Percentiles rank a stretch among this genome's conserved stretches.
phyloP scores from a whole-genome alignment of 2,329 filamentous ascomycete genomes.

The Bertia moriformis region DNA sequence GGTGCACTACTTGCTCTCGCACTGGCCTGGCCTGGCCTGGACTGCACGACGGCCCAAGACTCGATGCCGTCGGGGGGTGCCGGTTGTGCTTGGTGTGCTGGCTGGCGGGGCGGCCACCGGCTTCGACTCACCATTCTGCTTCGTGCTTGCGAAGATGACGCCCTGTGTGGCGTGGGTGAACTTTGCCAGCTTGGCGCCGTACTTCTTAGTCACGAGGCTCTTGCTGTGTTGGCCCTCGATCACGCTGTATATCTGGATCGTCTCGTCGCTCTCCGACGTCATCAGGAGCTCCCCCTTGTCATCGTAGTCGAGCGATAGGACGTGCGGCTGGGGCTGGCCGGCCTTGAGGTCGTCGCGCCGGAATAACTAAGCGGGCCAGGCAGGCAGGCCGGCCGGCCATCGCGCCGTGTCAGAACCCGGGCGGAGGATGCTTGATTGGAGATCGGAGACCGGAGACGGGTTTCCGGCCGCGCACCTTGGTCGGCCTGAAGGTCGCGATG shows the following conservation, averaged over 20 bases:
- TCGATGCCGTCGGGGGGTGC: no score
- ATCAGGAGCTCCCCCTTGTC: slow-evolving; percentile 86
- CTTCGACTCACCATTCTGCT: slow-evolving; percentile 64
- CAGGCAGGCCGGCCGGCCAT: no score
- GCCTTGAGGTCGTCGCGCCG: slow-evolving; percentile 39
- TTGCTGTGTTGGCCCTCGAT: slow-evolving; percentile 83
- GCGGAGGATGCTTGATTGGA: no score
- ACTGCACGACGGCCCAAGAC: no score
- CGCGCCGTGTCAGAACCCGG: no score
- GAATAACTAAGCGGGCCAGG: slow-evolving; percentile 32
- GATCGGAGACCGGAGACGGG: no score
- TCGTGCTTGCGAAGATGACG: slow-evolving; percentile 91
- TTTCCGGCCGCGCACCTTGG: no score
- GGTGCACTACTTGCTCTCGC: no score
- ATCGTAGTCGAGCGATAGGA: slow-evolving; percentile 91
- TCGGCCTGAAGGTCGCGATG: not conserved
- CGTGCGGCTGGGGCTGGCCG: slow-evolving; percentile 34
- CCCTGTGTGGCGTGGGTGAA: slow-evolving; percentile 86
- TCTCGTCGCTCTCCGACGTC: slow-evolving; percentile 83
- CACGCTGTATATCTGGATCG: slow-evolving; percentile 88
- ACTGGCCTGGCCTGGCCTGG: no score
- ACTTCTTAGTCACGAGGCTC: slow-evolving; percentile 84
- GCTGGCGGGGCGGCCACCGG: no score
- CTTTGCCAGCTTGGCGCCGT: slow-evolving; percentile 82
- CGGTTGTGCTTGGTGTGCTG: no score